Conservation (phyloP, 192 early-diverging fungal species). For the Ramicandelaber brevisporus region DNA sequence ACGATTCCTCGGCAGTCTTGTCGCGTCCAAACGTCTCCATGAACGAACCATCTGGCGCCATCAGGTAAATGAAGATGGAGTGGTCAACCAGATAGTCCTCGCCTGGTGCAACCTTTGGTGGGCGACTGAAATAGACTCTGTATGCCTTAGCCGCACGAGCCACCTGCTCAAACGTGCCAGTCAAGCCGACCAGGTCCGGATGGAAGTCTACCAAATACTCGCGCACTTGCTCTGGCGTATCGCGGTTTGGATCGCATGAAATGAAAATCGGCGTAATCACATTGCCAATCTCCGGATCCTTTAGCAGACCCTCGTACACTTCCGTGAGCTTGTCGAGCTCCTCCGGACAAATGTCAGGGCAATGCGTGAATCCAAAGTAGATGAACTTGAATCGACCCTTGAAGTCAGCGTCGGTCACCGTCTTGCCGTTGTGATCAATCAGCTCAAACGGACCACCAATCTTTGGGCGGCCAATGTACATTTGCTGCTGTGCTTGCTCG, state of each 20-base stretch:
- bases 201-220: constrained; percentile 77
- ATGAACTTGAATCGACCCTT: constrained; percentile 65
- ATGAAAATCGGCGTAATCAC: constrained; percentile 76
- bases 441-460: constrained; percentile 79
- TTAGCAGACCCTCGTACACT: constrained; percentile 39
- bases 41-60: constrained; percentile 77
- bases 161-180: constrained; percentile 65
- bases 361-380: constrained; percentile 99
- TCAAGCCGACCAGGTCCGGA: constrained; percentile 75
- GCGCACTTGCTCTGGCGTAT: constrained; percentile 53
- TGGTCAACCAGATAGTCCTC: constrained; percentile 96
- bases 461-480: constrained; percentile 68
- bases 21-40: constrained; percentile 78
- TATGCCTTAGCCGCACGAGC: constrained; percentile 64
- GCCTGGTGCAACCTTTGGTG: constrained; percentile 47
- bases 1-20: too few species aligned
- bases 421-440: constrained; percentile 50
- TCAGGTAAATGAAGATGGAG: constrained; percentile 94
- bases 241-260: constrained; percentile 87
- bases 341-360: constrained; percentile 97
- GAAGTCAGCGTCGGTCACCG: constrained; percentile 47
- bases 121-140: constrained; percentile 84
- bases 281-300: constrained; percentile 17
- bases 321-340: constrained; percentile 94
- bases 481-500: constrained; percentile 9